Evolutionary conservation across 257 asterid genomes (phyloP).

Genomic region (Dorcoceras hygrometricum): DNA sequence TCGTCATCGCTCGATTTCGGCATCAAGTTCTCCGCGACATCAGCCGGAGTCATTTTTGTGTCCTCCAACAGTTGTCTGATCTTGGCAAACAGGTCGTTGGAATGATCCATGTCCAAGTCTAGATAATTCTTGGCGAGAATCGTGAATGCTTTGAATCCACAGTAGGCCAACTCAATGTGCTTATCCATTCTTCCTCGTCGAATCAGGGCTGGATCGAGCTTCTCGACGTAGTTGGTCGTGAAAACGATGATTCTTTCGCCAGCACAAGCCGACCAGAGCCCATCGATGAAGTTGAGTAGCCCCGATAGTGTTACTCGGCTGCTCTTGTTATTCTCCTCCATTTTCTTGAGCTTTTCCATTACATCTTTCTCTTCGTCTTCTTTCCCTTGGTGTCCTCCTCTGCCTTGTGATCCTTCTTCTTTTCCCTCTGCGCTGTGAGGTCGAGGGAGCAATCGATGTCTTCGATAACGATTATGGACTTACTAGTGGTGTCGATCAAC

Average conservation of each 20-base stretch:
- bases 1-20: constrained; percentile 38
- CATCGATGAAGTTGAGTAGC: constrained; percentile 61
- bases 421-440: constrained; percentile 48
- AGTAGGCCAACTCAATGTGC: constrained; percentile 50
- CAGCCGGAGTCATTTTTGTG: constrained; percentile 39
- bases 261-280: constrained; percentile 66
- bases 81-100: constrained; percentile 32
- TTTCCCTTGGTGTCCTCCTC: constrained; percentile 12
- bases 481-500: constrained; percentile 44
- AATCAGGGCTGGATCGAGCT: constrained; percentile 57
- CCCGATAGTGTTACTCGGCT: constrained; percentile 59
- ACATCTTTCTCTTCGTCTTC: constrained; percentile 21
- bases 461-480: constrained; percentile 49
- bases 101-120: constrained; percentile 9
- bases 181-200: constrained; percentile 64
- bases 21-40: constrained; percentile 55
- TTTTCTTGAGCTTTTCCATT: constrained; percentile 25
- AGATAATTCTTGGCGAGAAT: constrained; percentile 35
- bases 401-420: constrained; percentile 4
- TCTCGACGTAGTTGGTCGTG: constrained; percentile 54
- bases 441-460: constrained; percentile 57
- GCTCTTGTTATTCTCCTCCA: constrained; percentile 26
- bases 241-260: constrained; percentile 52
- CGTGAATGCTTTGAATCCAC: constrained; percentile 44
- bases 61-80: constrained; percentile 32